These are phyloP conservation scores for Coelastrella sp. DNA, from an alignment of 139 green algal species.

Conservation along the genomic window DNA sequence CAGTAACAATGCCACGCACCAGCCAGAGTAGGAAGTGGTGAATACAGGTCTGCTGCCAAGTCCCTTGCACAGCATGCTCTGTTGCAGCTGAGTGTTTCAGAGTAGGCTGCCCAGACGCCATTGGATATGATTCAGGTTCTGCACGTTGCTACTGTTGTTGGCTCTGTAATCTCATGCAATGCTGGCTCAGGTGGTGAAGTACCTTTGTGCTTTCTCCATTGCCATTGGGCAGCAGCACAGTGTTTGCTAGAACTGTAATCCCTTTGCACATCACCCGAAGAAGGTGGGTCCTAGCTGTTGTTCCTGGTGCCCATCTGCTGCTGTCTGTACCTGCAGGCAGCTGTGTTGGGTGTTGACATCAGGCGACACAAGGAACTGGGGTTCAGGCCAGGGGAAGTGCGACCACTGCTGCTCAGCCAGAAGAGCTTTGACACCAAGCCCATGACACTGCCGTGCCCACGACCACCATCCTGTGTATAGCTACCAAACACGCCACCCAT, in stretches of 20 bases:
- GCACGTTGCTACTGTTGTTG: no score
- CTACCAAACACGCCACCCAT: neutral
- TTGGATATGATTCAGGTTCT: no score
- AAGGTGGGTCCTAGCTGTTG: neutral
- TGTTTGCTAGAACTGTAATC: neutral
- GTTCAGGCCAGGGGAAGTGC: conserved; percentile 74
- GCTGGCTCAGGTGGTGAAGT: no score
- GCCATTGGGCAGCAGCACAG: neutral
- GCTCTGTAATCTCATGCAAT: no score
- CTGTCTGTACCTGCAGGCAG: conserved; percentile 59
- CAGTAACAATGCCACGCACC: neutral
- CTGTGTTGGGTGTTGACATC: conserved; percentile 74
- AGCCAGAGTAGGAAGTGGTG: no score
- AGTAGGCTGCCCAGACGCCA: no score
- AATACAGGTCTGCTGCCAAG: no score
- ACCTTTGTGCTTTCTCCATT: no score
- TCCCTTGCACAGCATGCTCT: no score
- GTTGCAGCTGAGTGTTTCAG: no score
- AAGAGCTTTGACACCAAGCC: conserved; percentile 34
- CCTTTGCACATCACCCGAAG: no score
- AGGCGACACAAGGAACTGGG: conserved; percentile 61
- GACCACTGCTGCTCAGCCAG: conserved; percentile 58
- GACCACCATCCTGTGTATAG: conserved; percentile 55
- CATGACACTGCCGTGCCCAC: conserved; percentile 50
- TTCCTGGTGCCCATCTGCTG: neutral